A percentile compares a stretch with the other conserved stretches of the same genome.
These are phyloP conservation scores for Trichophyton rubrum DNA, from an alignment of 2,329 filamentous ascomycete genomes.

Conservation along the genomic window DNA sequence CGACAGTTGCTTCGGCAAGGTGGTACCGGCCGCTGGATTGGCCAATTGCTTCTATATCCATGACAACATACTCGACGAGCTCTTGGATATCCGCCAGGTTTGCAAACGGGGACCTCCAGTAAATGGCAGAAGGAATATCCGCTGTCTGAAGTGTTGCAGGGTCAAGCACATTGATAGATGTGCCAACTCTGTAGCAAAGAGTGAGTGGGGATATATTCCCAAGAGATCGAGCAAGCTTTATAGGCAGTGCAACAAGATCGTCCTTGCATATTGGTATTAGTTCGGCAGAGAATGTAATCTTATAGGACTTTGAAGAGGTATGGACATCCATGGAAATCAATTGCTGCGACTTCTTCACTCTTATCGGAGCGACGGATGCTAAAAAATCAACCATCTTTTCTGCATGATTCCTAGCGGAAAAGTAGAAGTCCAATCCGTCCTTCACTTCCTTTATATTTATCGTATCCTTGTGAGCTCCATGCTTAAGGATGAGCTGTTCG, in stretches of 20 bases:
- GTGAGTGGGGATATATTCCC: constrained; percentile 82
- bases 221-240: constrained; percentile 72
- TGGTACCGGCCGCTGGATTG: constrained; percentile 67
- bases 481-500: constrained; percentile 92
- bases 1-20: constrained; percentile 78
- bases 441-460: constrained; percentile 98
- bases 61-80: constrained; percentile 81
- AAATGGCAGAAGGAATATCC: constrained; percentile 68
- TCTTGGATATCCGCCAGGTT: constrained; percentile 73
- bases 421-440: constrained; percentile 94
- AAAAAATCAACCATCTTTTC: constrained; percentile 89
- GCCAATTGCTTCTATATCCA: constrained; percentile 79
- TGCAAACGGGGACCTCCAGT: constrained; percentile 82
- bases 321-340: constrained; percentile 89
- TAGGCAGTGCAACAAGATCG: constrained; percentile 83
- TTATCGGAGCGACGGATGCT: constrained; percentile 64
- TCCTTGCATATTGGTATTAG: constrained; percentile 94
- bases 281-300: constrained; percentile 83
- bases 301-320: constrained; percentile 82
- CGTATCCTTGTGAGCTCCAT: constrained; percentile 78
- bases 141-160: constrained; percentile 82
- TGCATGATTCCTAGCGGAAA: constrained; percentile 75
- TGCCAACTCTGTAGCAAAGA: constrained; percentile 79
- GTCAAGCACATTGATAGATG: constrained; percentile 78
- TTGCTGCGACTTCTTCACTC: constrained; percentile 75